Evolutionary conservation across 73 alveolate species (phyloP).

Genomic region (Paraurostyla sp.): DNA sequence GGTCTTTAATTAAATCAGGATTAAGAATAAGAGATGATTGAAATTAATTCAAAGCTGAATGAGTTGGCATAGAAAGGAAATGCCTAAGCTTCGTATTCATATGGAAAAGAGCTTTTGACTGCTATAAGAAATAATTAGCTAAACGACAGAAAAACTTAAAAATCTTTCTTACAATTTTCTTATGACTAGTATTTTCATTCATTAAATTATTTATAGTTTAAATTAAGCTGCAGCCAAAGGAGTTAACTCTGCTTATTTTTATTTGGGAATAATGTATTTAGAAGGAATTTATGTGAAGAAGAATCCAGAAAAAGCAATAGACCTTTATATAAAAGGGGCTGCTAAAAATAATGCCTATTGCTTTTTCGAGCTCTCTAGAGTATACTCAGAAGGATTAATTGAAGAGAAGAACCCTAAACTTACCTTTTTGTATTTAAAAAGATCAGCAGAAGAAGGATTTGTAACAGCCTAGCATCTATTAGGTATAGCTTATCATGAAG

Average conservation of each 20-base stretch:
- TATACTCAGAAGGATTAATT: slow-evolving; percentile 35
- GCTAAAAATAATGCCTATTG: slow-evolving; percentile 72
- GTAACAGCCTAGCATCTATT: slow-evolving; percentile 66
- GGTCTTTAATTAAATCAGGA: neutral
- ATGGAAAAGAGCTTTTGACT: slow-evolving; percentile 59
- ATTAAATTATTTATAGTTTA: slow-evolving; percentile 1
- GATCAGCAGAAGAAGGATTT: slow-evolving; percentile 76
- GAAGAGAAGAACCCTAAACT: slow-evolving; percentile 51
- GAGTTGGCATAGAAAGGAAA: slow-evolving; percentile 49
- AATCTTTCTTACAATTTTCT: slow-evolving; percentile 9
- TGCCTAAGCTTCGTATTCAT: slow-evolving; percentile 61
- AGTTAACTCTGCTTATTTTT: slow-evolving; percentile 64
- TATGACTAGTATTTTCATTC: slow-evolving; percentile 24
- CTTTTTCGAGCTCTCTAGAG: slow-evolving; percentile 63
- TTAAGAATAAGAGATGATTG: slow-evolving; percentile 24
- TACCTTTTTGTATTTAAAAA: slow-evolving; percentile 56
- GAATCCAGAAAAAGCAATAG: slow-evolving; percentile 54
- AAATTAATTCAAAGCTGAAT: slow-evolving; percentile 25
- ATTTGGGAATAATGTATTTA: slow-evolving; percentile 61
- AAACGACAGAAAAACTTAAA: slow-evolving; percentile 17
- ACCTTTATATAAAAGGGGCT: slow-evolving; percentile 68
- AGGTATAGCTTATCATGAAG: slow-evolving; percentile 66
- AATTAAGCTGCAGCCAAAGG: slow-evolving; percentile 42
- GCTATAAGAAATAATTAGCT: neutral
- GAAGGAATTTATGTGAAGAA: slow-evolving; percentile 62